Base-by-base conservation (phyloP, 371 early-diverging fungal genomes). In the Mortierella polycephala region DNA sequence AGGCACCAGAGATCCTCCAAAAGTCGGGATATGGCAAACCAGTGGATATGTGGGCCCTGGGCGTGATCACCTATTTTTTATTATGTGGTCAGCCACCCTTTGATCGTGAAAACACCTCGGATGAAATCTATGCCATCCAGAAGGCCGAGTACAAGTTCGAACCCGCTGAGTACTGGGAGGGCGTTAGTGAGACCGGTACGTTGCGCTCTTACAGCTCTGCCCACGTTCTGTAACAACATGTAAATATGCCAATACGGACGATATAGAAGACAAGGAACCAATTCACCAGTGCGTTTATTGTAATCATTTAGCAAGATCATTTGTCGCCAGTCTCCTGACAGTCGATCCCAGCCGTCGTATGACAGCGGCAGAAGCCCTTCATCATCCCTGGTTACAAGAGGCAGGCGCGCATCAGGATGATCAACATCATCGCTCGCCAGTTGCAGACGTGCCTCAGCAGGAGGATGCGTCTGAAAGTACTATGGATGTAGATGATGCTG, bases 1-100 rank as follows among this genome's bases (percentile, higher is more conserved):
- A 80, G 77, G 92, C 94, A 13, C 96, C 96, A 7, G 96, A 95
- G 73, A 86, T 96, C 20, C 85, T 96, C 54, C 85, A 85, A 61
- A 93, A 87, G 61, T 81, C 82, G 0, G 88, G 88, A 3, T 86
- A 88, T 67, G 88, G 90, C 23, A 87, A 86, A 59, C 88, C 88
- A 59, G 90, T 87, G 42, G 98, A 98, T 71, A 84, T 96, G 75
- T 98, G 97, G 97, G 91, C 93, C 11, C 83, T 96, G 72, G 98
- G 98, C 37, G 95, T 98, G 30, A 92, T 96, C 60, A 85, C 95
- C 5, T 96, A 91, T 81, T 95, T 94, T 44, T 83, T 96, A 71
- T 80, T 96, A 40, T 91, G 92, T 80, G 98, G 98, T 7, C 88
- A 87, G 57, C 89, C 95, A n/a, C 98, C 98, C 11, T 98, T 96